A percentile compares a stretch with the other conserved stretches of the same genome.
phyloP scores from a whole-genome alignment of 2,329 filamentous ascomycete genomes.

The Ophiostoma populinum region DNA sequence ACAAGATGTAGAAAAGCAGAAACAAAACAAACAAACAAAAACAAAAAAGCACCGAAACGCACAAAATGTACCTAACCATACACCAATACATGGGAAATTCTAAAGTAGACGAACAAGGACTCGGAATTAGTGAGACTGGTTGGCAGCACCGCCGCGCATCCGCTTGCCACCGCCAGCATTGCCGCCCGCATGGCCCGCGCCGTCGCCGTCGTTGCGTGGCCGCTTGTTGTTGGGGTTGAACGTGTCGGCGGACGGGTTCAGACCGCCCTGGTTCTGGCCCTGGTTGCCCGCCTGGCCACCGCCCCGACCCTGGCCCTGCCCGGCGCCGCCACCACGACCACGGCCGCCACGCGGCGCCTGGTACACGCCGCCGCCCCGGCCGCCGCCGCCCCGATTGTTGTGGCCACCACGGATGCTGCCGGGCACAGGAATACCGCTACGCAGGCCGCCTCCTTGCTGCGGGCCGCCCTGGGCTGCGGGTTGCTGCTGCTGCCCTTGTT shows the following conservation, averaged over 20 bases:
- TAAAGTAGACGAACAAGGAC: too few relatives aligned
- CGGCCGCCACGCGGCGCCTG: constrained; percentile 15
- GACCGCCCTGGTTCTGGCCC: constrained; percentile 16
- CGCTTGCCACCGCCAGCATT: constrained; percentile 18
- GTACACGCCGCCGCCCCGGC: constrained; percentile 14
- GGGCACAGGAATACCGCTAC: constrained; percentile 12
- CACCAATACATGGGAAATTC: neutral
- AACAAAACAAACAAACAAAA: neutral
- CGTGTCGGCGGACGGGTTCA: constrained; percentile 34
- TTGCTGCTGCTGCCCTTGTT: constrained; percentile 3
- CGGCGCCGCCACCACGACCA: constrained; percentile 11
- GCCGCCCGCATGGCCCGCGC: constrained; percentile 15
- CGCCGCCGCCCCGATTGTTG: constrained; percentile 8
- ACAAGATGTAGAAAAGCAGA: neutral
- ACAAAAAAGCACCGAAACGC: neutral
- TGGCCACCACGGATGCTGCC: constrained; percentile 11
- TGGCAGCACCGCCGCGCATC: constrained; percentile 14
- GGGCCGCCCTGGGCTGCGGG: constrained; percentile 5
- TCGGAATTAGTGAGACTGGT: neutral
- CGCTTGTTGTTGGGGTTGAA: constrained; percentile 39
- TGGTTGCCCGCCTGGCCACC: constrained; percentile 17
- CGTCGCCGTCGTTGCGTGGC: constrained; percentile 31
- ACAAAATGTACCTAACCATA: neutral
- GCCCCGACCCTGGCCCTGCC: constrained; percentile 11
- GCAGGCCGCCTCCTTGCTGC: constrained; percentile 6